Conservation (phyloP, 129 eudicot species). For the Ambrosia artemisiifolia region DNA sequence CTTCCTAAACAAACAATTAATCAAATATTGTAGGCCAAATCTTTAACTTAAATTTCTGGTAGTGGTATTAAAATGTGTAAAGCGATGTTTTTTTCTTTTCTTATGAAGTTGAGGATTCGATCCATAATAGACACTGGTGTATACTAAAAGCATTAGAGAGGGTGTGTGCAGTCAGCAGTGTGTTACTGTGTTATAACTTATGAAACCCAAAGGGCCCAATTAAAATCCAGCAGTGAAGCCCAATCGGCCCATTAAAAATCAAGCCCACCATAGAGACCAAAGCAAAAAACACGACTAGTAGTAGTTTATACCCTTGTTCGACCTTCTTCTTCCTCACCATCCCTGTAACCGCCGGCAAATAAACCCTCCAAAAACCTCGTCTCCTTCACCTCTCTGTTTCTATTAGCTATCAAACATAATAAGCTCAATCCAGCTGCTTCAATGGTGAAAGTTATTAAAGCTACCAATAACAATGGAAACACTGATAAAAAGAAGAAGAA, state of each 20-base stretch:
- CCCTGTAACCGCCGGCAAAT: constrained; percentile 1
- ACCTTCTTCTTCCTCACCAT: neutral
- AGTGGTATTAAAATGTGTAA: too few relatives aligned
- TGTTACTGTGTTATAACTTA: too few relatives aligned
- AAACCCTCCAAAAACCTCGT: neutral
- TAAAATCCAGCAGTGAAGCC: neutral
- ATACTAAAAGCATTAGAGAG: too few relatives aligned
- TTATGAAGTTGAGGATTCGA: too few relatives aligned
- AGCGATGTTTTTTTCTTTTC: too few relatives aligned
- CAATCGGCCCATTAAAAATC: neutral
- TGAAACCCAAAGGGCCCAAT: neutral
- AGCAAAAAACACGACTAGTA: neutral
- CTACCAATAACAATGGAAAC: constrained; percentile 21
- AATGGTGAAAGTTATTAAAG: constrained; percentile 58
- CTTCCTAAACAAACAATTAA: too few relatives aligned
- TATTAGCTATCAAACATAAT: neutral
- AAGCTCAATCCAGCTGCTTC: constrained; percentile 17
- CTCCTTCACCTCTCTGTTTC: neutral
- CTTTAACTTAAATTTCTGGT: neutral
- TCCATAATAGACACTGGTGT: too few relatives aligned
- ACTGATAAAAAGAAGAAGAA: constrained; percentile 36
- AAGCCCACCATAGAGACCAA: neutral
- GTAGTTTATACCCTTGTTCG: neutral
- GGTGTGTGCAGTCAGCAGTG: too few relatives aligned
- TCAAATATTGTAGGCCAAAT: neutral